A percentile compares a stretch with the other conserved stretches of the same genome.
Conservation (phyloP, 1,284 basidiomycete genomes). For the Ustilago tritici region DNA sequence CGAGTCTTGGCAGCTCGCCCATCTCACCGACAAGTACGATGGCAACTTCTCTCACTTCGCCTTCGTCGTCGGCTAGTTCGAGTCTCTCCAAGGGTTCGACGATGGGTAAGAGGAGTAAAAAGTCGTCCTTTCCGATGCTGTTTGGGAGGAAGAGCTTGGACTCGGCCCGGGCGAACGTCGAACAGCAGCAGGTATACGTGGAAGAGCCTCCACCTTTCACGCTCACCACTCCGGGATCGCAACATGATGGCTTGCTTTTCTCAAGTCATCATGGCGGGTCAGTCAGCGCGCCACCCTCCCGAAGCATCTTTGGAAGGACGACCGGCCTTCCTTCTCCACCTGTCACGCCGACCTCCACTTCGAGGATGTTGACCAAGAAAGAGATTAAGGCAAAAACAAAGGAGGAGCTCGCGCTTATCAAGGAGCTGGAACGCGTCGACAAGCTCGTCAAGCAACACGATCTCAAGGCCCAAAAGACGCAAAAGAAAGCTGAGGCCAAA, state of each 20-base stretch:
- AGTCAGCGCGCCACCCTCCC: not conserved
- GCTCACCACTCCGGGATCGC: conserved; percentile 21
- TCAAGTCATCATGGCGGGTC: conserved; percentile 6
- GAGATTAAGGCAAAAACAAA: conserved; percentile 53
- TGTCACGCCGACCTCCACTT: conserved; percentile 18
- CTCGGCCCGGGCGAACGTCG: not conserved
- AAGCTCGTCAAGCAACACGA: conserved; percentile 58
- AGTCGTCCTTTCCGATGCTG: conserved; percentile 39
- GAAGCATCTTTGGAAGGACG: conserved; percentile 13
- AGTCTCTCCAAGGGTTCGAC: conserved; percentile 25
- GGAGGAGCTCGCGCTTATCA: conserved; percentile 54
- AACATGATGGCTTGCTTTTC: conserved; percentile 21
- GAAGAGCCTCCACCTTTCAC: conserved; percentile 12
- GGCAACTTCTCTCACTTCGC: conserved; percentile 1
- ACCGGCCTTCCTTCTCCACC: conserved; percentile 23
- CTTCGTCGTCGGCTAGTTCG: conserved; percentile 29
- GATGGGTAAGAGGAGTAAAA: conserved; percentile 18
- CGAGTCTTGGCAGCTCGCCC: conserved; percentile 15
- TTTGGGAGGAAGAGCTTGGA: conserved; percentile 44
- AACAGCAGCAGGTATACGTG: not conserved
- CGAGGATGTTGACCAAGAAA: conserved; percentile 33
- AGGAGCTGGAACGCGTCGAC: conserved; percentile 50
- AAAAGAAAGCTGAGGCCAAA: conserved; percentile 33
- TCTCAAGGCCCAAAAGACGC: conserved; percentile 36
- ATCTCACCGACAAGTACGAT: not conserved